These are phyloP conservation scores for Aspergillus sclerotiicarbonarius DNA, from an alignment of 495 filamentous ascomycete species.

Conservation along the genomic window DNA sequence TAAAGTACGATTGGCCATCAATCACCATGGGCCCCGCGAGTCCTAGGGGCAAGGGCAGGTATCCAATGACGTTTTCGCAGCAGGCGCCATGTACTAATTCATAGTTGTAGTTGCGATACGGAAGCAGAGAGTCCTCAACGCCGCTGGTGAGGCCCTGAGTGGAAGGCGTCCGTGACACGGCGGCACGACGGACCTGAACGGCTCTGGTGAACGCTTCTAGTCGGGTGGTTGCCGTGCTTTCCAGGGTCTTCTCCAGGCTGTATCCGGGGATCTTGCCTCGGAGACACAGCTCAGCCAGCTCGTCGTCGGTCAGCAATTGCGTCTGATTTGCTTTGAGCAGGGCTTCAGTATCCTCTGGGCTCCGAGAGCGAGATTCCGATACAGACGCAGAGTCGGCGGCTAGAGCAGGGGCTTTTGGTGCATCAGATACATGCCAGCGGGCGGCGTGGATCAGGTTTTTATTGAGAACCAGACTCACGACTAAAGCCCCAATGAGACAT, in stretches of 20 bases:
- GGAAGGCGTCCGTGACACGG: slow-evolving; percentile 80
- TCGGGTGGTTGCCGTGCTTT: slow-evolving; percentile 67
- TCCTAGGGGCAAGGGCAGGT: slow-evolving; percentile 88
- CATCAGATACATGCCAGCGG: slow-evolving; percentile 14
- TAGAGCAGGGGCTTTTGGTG: slow-evolving; percentile 37
- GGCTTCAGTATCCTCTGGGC: slow-evolving; percentile 61
- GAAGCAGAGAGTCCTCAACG: slow-evolving; percentile 79
- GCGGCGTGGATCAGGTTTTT: background rate
- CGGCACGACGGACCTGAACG: slow-evolving; percentile 83
- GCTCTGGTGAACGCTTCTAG: slow-evolving; percentile 77
- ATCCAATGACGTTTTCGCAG: slow-evolving; percentile 98
- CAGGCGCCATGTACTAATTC: slow-evolving; percentile 89
- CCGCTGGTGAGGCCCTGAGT: slow-evolving; percentile 69
- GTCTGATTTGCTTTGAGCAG: slow-evolving; percentile 78
- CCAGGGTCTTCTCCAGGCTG: slow-evolving; percentile 74
- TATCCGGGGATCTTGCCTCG: slow-evolving; percentile 91
- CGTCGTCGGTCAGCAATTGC: slow-evolving; percentile 72
- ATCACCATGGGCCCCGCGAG: slow-evolving; percentile 91
- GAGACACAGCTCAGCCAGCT: slow-evolving; percentile 76
- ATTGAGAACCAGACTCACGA: background rate
- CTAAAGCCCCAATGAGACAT: background rate
- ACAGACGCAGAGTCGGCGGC: slow-evolving; percentile 37
- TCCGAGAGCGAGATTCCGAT: slow-evolving; percentile 28
- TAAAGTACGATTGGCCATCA: slow-evolving; percentile 88
- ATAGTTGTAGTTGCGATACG: slow-evolving; percentile 90